A percentile compares a stretch with the other conserved stretches of the same genome.
These are phyloP conservation scores for Ogataea philodendri DNA, from an alignment of 805 yeast genomes.

Conservation along the genomic window DNA sequence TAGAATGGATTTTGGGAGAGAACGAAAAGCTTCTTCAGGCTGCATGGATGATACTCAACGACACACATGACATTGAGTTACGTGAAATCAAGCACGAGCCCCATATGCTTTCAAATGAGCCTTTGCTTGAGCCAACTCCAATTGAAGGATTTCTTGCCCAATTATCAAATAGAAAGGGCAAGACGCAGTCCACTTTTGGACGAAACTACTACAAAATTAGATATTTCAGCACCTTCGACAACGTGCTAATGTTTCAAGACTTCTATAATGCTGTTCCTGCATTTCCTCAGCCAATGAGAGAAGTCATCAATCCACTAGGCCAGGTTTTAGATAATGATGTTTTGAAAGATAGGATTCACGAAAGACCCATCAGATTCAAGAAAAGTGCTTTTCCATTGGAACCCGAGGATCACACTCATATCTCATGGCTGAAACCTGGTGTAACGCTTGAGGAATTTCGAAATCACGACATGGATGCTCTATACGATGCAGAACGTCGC, in stretches of 20 bases:
- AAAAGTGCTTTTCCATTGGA: slow-evolving; percentile 57
- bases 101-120: slow-evolving; percentile 27
- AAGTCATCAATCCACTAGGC: slow-evolving; percentile 37
- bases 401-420: slow-evolving; percentile 45
- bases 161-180: slow-evolving; percentile 51
- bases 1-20: slow-evolving; percentile 64
- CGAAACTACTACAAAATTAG: slow-evolving; percentile 48
- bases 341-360: slow-evolving; percentile 19
- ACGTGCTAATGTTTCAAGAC: slow-evolving; percentile 56
- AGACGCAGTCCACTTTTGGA: slow-evolving; percentile 24
- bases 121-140: slow-evolving; percentile 59
- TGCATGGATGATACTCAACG: slow-evolving; percentile 41
- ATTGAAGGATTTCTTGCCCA: slow-evolving; percentile 78
- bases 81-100: slow-evolving; percentile 47
- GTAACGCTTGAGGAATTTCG: slow-evolving; percentile 40
- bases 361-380: slow-evolving; percentile 40
- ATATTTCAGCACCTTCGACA: slow-evolving; percentile 63
- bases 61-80: slow-evolving; percentile 58
- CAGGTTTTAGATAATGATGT: slow-evolving; percentile 28
- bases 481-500: slow-evolving; percentile 65
- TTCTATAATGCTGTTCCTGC: slow-evolving; percentile 64
- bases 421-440: slow-evolving; percentile 57
- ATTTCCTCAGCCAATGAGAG: slow-evolving; percentile 27
- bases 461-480: slow-evolving; percentile 53
- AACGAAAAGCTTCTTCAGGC: slow-evolving; percentile 42